These are phyloP conservation scores for Protomyces arabidopsidicola DNA, from an alignment of 1,139 yeast species.

Conservation along the genomic window DNA sequence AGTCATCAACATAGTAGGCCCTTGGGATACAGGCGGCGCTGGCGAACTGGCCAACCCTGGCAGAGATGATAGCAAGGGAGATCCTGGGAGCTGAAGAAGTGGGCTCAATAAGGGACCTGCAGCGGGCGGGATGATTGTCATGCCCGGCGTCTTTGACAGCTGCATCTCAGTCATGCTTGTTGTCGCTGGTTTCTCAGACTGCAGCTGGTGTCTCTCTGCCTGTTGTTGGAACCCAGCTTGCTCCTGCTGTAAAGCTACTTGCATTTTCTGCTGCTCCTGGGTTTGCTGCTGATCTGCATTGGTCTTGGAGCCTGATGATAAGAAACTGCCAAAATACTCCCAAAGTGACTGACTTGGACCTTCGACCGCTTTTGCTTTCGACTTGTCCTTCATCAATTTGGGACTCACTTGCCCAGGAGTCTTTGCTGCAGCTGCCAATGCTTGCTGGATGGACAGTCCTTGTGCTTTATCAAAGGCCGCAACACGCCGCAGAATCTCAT, in stretches of 20 bases:
- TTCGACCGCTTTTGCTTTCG: neutral
- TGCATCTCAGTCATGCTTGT: neutral
- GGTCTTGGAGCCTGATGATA: neutral
- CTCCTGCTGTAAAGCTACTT: too few relatives aligned
- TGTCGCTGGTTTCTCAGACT: neutral
- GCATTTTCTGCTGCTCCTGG: neutral
- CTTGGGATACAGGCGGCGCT: neutral
- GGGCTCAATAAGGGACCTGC: neutral
- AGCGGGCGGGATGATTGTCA: neutral
- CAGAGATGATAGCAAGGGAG: too few relatives aligned
- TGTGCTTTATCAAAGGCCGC: neutral
- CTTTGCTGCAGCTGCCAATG: neutral
- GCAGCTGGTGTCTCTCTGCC: too few relatives aligned
- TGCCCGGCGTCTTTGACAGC: neutral
- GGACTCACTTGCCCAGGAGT: neutral
- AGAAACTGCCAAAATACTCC: neutral
- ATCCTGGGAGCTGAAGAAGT: neutral
- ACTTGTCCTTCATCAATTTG: neutral
- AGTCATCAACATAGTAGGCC: neutral
- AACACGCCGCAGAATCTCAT: neutral
- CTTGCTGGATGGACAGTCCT: neutral
- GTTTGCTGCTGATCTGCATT: neutral
- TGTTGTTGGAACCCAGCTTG: neutral
- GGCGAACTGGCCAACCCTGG: neutral
- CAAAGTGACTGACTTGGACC: neutral